These are phyloP conservation scores for Amesomyces nigricolor DNA, from an alignment of 2,329 filamentous ascomycete genomes.

Conservation along the genomic window DNA sequence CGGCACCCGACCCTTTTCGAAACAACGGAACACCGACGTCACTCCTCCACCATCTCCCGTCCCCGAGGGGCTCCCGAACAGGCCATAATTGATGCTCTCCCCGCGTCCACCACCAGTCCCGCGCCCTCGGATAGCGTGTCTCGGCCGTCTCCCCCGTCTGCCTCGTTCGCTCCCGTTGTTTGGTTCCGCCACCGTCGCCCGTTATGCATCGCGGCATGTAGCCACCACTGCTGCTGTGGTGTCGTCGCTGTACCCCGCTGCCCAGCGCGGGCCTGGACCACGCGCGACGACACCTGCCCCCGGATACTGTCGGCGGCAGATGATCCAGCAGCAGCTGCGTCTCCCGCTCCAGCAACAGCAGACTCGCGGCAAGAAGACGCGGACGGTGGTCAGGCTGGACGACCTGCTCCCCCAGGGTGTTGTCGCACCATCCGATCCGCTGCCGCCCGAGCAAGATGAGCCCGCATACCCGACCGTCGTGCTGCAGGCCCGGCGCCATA, in stretches of 20 bases:
- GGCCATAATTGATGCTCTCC: slow-evolving; percentile 25
- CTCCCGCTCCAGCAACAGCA: slow-evolving; percentile 20
- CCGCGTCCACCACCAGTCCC: slow-evolving; percentile 20
- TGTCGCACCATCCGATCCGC: slow-evolving; percentile 33
- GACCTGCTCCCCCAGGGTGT: slow-evolving; percentile 54
- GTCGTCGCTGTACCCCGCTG: background rate
- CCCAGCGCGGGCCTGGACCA: background rate
- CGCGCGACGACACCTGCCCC: background rate
- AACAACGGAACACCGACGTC: slow-evolving; percentile 4
- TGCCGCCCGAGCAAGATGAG: slow-evolving; percentile 34
- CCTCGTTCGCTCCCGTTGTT: slow-evolving; percentile 12
- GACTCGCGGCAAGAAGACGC: slow-evolving; percentile 50
- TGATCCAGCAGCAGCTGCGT: background rate
- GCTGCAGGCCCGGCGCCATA: slow-evolving; percentile 80
- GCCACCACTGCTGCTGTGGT: slow-evolving; percentile 12
- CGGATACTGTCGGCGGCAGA: too few relatives aligned
- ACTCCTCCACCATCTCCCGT: slow-evolving; percentile 3
- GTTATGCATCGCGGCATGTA: slow-evolving; percentile 17
- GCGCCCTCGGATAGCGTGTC: slow-evolving; percentile 23
- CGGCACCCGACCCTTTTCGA: slow-evolving; percentile 3
- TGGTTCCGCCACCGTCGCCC: slow-evolving; percentile 21
- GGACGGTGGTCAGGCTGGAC: slow-evolving; percentile 47
- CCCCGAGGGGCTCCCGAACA: slow-evolving; percentile 5
- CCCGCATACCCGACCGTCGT: slow-evolving; percentile 79
- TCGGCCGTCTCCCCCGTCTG: slow-evolving; percentile 7